Base-by-base conservation (phyloP, 2,329 filamentous ascomycete species). In the Beauveria bassiana region DNA sequence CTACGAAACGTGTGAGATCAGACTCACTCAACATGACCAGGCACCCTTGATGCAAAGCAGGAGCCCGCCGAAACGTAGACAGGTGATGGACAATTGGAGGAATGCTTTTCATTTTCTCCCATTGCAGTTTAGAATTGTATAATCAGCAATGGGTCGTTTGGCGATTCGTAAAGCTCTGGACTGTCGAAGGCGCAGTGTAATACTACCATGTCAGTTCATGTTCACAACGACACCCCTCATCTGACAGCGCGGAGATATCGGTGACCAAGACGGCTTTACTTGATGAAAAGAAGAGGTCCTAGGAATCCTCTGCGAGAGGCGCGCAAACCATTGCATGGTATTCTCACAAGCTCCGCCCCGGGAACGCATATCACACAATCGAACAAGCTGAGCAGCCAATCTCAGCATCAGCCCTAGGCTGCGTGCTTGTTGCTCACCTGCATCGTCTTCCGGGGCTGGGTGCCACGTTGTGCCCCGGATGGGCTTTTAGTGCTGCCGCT, bases 221-320 rank as follows among this genome's bases (percentile, higher is more conserved):
- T 31, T 31, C 9, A 31, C 28, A 31, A 31, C 9, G 31, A 31
- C 9, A 31, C 31, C 10, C 10, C 10, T 12, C 31, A 12, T 31
- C 31, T 10, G 43, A n/a, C 14, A 49, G 18, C 16, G 40, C 24
- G 40, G 22, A 20, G 53, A 56, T 46, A 56, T 56, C 31, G 31
- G 31, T 10, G 10, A 31, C 31, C 3, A 49, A 40, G 31, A 47
- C 10, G 42, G 31, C 20, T 49, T 40, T 22, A 38, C 12, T 31
- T 20, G 26, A 24, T 18, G n/a, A 43, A 58, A 49, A 51, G 22
- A 45, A 45, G 38, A 24, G 46, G 55, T 50, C 55, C 22, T 50
- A 46, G 45, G 22, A 49, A 59, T 59, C n/a, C 46, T 59, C 42
- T 43, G 55, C 46, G 55, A 59, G 46, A 43, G 46, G 34, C 46